These are phyloP conservation scores for Apiospora hydei DNA, from an alignment of 2,329 filamentous ascomycete genomes.

Conservation along the genomic window DNA sequence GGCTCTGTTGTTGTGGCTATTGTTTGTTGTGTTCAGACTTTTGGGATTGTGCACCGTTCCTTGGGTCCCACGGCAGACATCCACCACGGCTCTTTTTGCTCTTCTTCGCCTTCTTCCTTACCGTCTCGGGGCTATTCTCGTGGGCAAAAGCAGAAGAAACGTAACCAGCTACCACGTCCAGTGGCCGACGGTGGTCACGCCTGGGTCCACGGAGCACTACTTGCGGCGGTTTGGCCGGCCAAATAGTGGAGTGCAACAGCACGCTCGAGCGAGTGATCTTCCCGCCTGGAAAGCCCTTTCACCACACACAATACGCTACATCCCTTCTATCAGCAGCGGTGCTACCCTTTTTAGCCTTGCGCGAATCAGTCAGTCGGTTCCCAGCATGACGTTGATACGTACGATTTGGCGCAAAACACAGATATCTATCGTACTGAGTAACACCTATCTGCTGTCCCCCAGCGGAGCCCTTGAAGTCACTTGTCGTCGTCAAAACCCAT, in stretches of 20 bases:
- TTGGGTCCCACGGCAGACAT: not conserved
- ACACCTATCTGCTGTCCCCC: not conserved
- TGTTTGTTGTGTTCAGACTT: not conserved
- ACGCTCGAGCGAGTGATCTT: constrained; percentile 18
- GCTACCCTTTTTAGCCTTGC: constrained; percentile 1
- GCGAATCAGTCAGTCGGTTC: constrained; percentile 13
- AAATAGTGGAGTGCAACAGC: constrained; percentile 58
- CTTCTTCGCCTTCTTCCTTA: not conserved
- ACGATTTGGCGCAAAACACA: not conserved
- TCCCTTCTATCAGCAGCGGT: not conserved
- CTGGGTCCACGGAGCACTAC: constrained; percentile 41
- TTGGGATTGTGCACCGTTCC: not conserved
- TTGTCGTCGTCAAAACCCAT: constrained; percentile 12
- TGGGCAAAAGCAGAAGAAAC: constrained; percentile 1
- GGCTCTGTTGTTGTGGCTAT: not conserved
- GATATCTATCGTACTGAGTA: not conserved
- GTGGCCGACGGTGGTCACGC: constrained; percentile 28
- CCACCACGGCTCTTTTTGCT: not conserved
- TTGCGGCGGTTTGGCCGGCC: constrained; percentile 64
- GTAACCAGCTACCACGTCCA: constrained; percentile 23
- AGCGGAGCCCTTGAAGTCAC: constrained; percentile 14
- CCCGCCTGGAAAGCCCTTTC: constrained; percentile 2
- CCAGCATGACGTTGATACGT: constrained; percentile 6
- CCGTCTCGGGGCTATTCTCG: constrained; percentile 24
- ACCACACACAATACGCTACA: not conserved